A percentile compares a stretch with the other conserved stretches of the same genome.
These are phyloP conservation scores for Olyra latifolia DNA, from an alignment of 176 grass and related monocot genomes.

Conservation along the genomic window DNA sequence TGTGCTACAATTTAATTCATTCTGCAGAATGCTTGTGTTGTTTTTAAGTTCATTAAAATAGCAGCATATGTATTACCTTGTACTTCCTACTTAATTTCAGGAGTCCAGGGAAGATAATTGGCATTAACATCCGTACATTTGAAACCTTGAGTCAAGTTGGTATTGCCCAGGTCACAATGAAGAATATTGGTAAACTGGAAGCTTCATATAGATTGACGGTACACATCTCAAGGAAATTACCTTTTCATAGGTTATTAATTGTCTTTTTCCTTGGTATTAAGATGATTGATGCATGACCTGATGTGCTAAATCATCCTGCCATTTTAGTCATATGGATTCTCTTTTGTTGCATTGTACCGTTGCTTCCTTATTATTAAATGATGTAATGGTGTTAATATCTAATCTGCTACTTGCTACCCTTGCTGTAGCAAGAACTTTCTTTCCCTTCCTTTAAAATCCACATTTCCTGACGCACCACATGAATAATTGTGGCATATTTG, in stretches of 20 bases:
- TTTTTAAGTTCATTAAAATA: constrained; percentile 12
- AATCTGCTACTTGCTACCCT: background rate
- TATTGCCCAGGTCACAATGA: constrained; percentile 54
- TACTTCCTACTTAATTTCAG: constrained; percentile 45
- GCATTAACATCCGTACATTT: constrained; percentile 62
- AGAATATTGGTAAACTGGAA: constrained; percentile 81
- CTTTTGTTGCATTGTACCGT: background rate
- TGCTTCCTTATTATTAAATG: background rate
- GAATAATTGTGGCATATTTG: background rate
- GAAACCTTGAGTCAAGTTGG: constrained; percentile 88
- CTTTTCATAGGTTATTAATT: background rate
- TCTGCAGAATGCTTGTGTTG: background rate
- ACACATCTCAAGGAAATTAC: constrained; percentile 27
- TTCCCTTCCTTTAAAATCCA: background rate
- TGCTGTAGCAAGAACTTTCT: background rate
- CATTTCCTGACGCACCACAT: background rate
- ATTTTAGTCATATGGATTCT: background rate
- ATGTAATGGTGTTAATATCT: background rate
- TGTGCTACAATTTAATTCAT: background rate
- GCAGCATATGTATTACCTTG: constrained; percentile 3
- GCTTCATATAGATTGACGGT: constrained; percentile 95
- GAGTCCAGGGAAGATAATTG: constrained; percentile 81
- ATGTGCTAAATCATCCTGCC: background rate
- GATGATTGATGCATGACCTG: background rate
- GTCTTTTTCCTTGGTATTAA: background rate